Evolutionary conservation across 495 filamentous ascomycete genomes (phyloP).

Genomic region (Evernia prunastri): DNA sequence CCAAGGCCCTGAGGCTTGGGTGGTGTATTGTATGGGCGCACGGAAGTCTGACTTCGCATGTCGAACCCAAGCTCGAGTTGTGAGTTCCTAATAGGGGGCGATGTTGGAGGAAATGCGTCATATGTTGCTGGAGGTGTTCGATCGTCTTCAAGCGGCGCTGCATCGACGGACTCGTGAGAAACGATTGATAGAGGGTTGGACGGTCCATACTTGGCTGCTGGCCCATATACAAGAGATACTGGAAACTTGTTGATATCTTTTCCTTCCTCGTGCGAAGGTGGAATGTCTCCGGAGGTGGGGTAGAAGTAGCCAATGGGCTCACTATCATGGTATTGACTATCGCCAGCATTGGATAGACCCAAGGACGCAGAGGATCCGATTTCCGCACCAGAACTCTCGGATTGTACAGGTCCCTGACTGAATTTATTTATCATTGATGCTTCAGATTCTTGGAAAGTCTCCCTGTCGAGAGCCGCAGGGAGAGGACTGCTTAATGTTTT

Average conservation of each 20-base stretch:
- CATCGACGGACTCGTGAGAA: background rate
- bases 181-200: background rate
- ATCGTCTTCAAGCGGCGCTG: background rate
- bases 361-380: background rate
- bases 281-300: background rate
- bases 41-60: background rate
- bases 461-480: background rate
- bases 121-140: slow-evolving; percentile 9
- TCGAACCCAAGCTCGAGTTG: background rate
- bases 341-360: slow-evolving; percentile 2
- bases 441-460: background rate
- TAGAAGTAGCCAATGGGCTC: slow-evolving; percentile 8
- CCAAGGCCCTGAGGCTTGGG: slow-evolving; percentile 10
- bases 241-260: background rate
- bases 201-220: background rate
- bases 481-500: background rate
- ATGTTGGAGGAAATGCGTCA: background rate
- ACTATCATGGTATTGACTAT: slow-evolving; percentile 11
- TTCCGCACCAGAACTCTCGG: background rate
- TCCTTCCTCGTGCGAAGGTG: background rate
- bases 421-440: background rate
- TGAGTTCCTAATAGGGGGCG: background rate
- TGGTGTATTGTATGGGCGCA: slow-evolving; percentile 17
- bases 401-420: background rate
- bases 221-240: background rate